phyloP scores from a whole-genome alignment of 2,329 filamentous ascomycete genomes.

The Dactylellina cionopaga region DNA sequence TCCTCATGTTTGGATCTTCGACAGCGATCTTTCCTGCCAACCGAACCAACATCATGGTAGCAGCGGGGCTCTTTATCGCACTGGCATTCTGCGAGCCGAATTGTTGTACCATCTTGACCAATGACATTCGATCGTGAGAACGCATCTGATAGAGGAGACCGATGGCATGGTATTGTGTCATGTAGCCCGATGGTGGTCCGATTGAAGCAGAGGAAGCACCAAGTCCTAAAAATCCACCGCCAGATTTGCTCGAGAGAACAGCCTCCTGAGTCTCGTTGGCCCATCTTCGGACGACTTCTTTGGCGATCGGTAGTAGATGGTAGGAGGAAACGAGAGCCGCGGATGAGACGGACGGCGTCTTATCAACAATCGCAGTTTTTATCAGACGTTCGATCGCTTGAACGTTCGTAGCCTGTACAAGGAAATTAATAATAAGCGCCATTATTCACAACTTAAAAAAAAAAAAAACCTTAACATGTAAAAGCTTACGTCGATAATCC shows the following conservation, averaged over 20 bases:
- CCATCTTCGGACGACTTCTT: constrained; percentile 95
- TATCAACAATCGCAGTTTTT: constrained; percentile 99
- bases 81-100: constrained; percentile 79
- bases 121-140: constrained; percentile 93
- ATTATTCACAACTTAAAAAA: background rate
- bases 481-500: constrained; percentile 84
- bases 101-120: constrained; percentile 99
- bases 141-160: constrained; percentile 98
- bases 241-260: constrained; percentile 82
- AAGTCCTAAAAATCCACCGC: constrained; percentile 91
- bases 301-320: constrained; percentile 93
- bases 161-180: constrained; percentile 98
- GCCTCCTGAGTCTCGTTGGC: constrained; percentile 98
- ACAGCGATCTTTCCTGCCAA: constrained; percentile 92
- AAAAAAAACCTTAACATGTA: background rate
- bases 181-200: constrained; percentile 90
- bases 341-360: constrained; percentile 95
- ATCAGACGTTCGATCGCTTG: constrained; percentile 98
- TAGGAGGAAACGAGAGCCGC: constrained; percentile 96
- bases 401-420: constrained; percentile 81
- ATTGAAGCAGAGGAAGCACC: constrained; percentile 78
- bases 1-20: constrained; percentile 86
- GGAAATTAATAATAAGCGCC: constrained; percentile 6
- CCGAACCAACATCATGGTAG: constrained; percentile 89
- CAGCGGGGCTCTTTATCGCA: constrained; percentile 92